Evolutionary conservation across 2,329 filamentous ascomycete species (phyloP).

Genomic region (Fusarium cyanostomum): DNA sequence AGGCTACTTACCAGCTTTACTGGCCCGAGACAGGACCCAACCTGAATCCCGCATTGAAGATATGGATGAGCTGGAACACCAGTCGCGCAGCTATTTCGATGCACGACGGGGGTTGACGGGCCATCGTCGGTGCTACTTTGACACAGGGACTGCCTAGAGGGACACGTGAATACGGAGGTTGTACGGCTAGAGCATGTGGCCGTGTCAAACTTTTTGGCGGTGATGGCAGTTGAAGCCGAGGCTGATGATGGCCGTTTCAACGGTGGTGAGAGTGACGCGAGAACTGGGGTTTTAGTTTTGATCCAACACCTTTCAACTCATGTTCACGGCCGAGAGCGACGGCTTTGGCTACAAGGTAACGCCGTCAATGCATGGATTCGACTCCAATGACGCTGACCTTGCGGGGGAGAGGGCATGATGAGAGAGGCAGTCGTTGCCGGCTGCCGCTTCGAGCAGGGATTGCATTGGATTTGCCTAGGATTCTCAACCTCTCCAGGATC

Average conservation of each 20-base stretch:
- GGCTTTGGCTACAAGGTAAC: not conserved
- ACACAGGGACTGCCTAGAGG: not conserved
- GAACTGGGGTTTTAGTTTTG: too few species aligned
- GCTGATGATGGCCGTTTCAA: not conserved
- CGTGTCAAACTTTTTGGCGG: too few species aligned
- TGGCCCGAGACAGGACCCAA: not conserved
- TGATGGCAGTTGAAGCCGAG: not conserved
- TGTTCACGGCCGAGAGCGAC: not conserved
- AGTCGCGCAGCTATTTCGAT: not conserved
- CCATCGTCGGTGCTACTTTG: slow-evolving; percentile 28
- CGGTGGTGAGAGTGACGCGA: not conserved
- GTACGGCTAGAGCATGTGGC: too few species aligned
- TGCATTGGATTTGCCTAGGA: not conserved
- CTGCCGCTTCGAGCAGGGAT: not conserved
- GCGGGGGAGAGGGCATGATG: slow-evolving; percentile 12
- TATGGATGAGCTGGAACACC: not conserved
- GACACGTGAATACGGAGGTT: not conserved
- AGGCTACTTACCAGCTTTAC: slow-evolving; percentile 10
- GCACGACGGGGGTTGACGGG: slow-evolving; percentile 10
- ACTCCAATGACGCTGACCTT: slow-evolving; percentile 18
- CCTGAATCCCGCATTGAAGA: slow-evolving; percentile 9
- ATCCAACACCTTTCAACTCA: not conserved
- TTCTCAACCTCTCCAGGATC: not conserved
- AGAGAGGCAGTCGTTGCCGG: not conserved
- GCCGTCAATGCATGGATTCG: slow-evolving; percentile 2